phyloP scores from a whole-genome alignment of 1,284 basidiomycete genomes.

The Puccinia horiana region DNA sequence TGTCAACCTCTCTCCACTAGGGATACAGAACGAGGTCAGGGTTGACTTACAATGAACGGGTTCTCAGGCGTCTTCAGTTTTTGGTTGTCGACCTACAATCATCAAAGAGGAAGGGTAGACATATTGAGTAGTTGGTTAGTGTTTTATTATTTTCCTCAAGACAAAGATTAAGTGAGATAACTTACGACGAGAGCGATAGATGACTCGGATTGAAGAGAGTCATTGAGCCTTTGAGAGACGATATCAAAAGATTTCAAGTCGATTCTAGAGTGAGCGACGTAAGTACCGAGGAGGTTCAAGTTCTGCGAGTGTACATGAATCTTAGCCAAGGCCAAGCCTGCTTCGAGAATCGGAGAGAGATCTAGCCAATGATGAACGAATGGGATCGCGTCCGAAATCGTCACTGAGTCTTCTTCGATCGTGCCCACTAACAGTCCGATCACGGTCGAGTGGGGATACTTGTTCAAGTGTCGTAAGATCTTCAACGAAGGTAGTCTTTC shows the following conservation, averaged over 20 bases:
- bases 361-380: constrained; percentile 36
- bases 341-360: constrained; percentile 39
- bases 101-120: background rate
- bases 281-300: constrained; percentile 32
- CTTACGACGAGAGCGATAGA: constrained; percentile 38
- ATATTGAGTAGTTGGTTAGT: background rate
- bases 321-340: constrained; percentile 32
- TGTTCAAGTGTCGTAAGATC: constrained; percentile 20
- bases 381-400: constrained; percentile 39
- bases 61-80: constrained; percentile 29
- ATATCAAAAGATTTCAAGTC: constrained; percentile 26
- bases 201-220: constrained; percentile 7
- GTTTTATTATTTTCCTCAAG: background rate
- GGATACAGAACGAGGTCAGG: background rate
- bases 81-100: constrained; percentile 28
- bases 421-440: constrained; percentile 29
- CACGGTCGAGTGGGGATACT: constrained; percentile 40
- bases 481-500: constrained; percentile 1
- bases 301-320: constrained; percentile 13
- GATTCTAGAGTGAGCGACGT: constrained; percentile 23
- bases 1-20: background rate
- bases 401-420: background rate
- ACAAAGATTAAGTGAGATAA: background rate
- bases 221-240: constrained; percentile 36
- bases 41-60: constrained; percentile 35